These are phyloP conservation scores for Amylocystis lapponica DNA, from an alignment of 768 basidiomycete species.

Conservation along the genomic window DNA sequence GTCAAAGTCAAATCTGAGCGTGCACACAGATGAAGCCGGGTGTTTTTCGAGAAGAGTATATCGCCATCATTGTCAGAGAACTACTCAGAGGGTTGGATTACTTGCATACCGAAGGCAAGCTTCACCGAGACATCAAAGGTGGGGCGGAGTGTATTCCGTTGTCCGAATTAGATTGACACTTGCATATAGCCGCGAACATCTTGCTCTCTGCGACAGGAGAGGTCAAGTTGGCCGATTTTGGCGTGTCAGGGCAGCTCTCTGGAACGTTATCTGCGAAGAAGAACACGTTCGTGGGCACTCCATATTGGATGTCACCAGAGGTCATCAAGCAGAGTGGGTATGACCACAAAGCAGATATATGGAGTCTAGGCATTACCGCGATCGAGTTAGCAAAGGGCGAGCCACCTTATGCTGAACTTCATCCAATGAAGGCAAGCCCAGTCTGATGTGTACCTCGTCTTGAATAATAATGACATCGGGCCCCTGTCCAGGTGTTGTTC, in stretches of 20 bases:
- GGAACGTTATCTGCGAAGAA: conserved; percentile 91
- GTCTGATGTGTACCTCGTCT: background rate
- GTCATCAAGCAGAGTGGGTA: conserved; percentile 99
- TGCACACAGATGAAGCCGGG: conserved; percentile 89
- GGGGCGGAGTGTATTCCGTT: conserved; percentile 9
- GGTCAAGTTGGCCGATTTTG: conserved; percentile 98
- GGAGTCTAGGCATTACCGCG: conserved; percentile 96
- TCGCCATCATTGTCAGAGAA: conserved; percentile 94
- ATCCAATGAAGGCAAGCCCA: conserved; percentile 92
- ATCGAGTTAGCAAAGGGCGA: conserved; percentile 98
- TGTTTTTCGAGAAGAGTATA: conserved; percentile 96
- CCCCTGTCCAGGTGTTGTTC: conserved; percentile 75
- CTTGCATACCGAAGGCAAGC: conserved; percentile 91
- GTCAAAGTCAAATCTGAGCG: conserved; percentile 6
- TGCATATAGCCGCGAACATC: conserved; percentile 84
- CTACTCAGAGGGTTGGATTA: conserved; percentile 91
- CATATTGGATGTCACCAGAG: conserved; percentile 99
- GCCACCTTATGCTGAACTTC: conserved; percentile 95
- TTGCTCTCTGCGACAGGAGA: conserved; percentile 88
- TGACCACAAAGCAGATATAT: conserved; percentile 98
- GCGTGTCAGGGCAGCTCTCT: conserved; percentile 95
- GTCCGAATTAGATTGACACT: background rate
- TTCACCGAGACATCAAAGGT: conserved; percentile 99
- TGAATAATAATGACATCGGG: background rate
- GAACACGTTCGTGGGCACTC: conserved; percentile 97